Base-by-base conservation (phyloP, 306 rosid species). In the Dryas drummondii region DNA sequence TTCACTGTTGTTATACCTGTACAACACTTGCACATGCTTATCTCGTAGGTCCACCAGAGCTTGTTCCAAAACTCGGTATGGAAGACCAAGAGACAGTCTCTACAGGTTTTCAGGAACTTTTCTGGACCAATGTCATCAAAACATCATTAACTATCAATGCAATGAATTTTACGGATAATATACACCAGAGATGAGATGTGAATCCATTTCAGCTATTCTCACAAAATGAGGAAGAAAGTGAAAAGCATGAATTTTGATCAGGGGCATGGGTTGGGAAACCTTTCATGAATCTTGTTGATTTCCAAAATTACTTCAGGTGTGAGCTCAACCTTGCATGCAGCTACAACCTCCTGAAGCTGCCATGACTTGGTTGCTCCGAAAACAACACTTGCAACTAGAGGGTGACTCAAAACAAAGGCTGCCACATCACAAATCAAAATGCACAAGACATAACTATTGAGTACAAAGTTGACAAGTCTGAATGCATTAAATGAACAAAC, bases 371-470 rank as follows among this genome's bases (percentile, higher is more conserved):
- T 90, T 60, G 89, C 97, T 68, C 97, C 99, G 79, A 90, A 90
- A 66, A 92, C 61, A 10, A 81, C 88, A 79, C 97, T 92, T 41
- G 89, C 97, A 37, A 94, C 97, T 13, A 92, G 96, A 72, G 97
- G 96, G 73, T 87, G 92, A 73, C 84, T 88, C 93, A 89, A 88
- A 66, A 88, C 97, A 86, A 94, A 94, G 50, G 96, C 99, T 94
- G 92, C 82, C 62, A 69, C 76, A 84, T 40, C 17, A 65, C 13
- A 44, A 53, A 67, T 9, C 46, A 15, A 55, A 75, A 46, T 37
- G 53, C 37, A 47, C 14, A 55, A 62, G 16, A 37, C 22, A 60
- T 45, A 48, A 0, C 19, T 73, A 11, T 40, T 13, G 46, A 59
- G 54, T 58, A 40, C 15, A 9, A 46, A 8, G n/a, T 40, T 22